phyloP scores from a whole-genome alignment of 768 basidiomycete species.

The Naematelia aurantialba region DNA sequence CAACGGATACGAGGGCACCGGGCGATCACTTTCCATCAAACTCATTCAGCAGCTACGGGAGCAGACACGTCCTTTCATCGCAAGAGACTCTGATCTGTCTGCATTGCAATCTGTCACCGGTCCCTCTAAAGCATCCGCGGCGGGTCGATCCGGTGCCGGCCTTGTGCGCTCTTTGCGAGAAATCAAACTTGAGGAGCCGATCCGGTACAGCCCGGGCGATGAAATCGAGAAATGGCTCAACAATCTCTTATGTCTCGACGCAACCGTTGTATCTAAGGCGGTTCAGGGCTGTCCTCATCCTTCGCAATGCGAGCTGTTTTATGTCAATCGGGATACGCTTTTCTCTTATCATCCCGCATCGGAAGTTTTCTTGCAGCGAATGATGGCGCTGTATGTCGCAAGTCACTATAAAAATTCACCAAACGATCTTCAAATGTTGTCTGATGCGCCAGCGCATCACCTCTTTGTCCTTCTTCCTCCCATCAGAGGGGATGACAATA shows the following conservation, averaged over 20 bases:
- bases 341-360: slow-evolving; percentile 96
- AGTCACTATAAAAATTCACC: slow-evolving; percentile 99
- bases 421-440: slow-evolving; percentile 95
- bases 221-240: slow-evolving; percentile 94
- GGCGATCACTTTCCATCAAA: slow-evolving; percentile 95
- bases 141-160: slow-evolving; percentile 31
- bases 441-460: slow-evolving; percentile 94
- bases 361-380: slow-evolving; percentile 94
- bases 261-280: slow-evolving; percentile 58
- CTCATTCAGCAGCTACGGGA: slow-evolving; percentile 95
- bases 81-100: slow-evolving; percentile 58
- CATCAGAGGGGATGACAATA: slow-evolving; percentile 80
- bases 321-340: slow-evolving; percentile 89
- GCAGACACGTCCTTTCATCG: slow-evolving; percentile 72
- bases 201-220: slow-evolving; percentile 83
- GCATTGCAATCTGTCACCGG: slow-evolving; percentile 46
- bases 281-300: slow-evolving; percentile 86
- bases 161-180: slow-evolving; percentile 74
- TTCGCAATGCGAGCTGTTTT: slow-evolving; percentile 86
- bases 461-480: slow-evolving; percentile 94
- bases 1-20: slow-evolving; percentile 98
- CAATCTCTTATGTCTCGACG: slow-evolving; percentile 80
- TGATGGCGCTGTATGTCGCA: slow-evolving; percentile 97
- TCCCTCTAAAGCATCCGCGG: slow-evolving; percentile 51
- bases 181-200: slow-evolving; percentile 90